Conservation (phyloP, 1,284 basidiomycete genomes). For the Cutaneotrichosporon arboriforme region DNA sequence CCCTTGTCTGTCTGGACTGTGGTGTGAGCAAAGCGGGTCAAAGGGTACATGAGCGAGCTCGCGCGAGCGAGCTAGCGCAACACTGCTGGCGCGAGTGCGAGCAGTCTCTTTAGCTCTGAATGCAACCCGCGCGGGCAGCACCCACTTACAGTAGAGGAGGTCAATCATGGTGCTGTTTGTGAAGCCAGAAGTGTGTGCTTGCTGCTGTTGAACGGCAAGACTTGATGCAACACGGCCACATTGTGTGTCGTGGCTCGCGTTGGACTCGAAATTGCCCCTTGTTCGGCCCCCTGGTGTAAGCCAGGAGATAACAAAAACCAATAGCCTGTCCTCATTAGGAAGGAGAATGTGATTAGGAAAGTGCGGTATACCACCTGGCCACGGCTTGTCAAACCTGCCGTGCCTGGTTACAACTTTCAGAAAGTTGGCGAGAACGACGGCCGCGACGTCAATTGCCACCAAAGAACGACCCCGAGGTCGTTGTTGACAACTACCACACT, state of each 20-base stretch:
- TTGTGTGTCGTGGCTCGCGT: not conserved
- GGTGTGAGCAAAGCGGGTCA: not conserved
- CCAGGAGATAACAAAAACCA: too few species aligned
- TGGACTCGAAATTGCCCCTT: not conserved
- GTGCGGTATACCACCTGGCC: too few species aligned
- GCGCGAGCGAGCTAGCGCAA: not conserved
- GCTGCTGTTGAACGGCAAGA: not conserved
- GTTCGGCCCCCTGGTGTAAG: not conserved
- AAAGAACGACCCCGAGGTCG: not conserved
- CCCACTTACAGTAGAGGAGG: constrained; percentile 40
- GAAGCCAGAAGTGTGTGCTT: not conserved
- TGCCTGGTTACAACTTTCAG: constrained; percentile 4
- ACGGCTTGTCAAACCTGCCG: not conserved
- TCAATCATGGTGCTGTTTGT: constrained; percentile 39
- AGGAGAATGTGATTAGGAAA: too few species aligned
- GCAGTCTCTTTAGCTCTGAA: too few species aligned
- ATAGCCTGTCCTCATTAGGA: too few species aligned
- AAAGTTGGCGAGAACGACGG: not conserved
- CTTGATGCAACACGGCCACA: not conserved
- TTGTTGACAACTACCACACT: not conserved
- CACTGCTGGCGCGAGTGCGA: too few species aligned
- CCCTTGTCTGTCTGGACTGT: constrained; percentile 62
- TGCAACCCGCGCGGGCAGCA: too few species aligned
- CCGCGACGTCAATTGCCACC: constrained; percentile 6
- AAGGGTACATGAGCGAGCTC: not conserved